A percentile compares a stretch with the other conserved stretches of the same genome.
phyloP scores from a whole-genome alignment of 169 alveolate species.

The Cryptosporidium viatorum region DNA sequence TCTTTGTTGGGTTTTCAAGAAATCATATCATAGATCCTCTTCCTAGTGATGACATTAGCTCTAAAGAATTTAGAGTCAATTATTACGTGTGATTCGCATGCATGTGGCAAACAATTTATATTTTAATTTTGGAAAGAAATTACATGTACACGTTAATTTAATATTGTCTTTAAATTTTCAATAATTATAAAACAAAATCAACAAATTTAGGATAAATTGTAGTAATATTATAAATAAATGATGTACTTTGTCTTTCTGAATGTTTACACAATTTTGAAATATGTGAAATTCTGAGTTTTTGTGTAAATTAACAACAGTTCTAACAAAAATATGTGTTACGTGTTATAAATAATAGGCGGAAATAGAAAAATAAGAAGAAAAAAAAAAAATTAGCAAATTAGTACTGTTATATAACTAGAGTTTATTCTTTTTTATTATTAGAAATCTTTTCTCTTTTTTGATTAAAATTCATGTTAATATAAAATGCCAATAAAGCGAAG shows the following conservation, averaged over 20 bases:
- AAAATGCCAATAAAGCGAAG: slow-evolving; percentile 2
- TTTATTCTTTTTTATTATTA: slow-evolving; percentile 11
- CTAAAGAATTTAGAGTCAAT: slow-evolving; percentile 44
- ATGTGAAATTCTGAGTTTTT: neutral
- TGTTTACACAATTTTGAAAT: too few relatives aligned
- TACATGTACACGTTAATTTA: neutral
- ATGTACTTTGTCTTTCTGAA: too few relatives aligned
- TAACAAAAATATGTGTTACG: too few relatives aligned
- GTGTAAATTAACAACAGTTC: too few relatives aligned
- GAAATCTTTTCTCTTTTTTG: neutral
- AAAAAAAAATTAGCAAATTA: neutral
- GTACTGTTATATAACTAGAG: neutral
- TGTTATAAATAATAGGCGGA: too few relatives aligned
- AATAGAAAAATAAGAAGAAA: neutral
- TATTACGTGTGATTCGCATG: slow-evolving; percentile 16
- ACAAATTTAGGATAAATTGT: neutral
- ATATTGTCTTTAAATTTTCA: too few relatives aligned
- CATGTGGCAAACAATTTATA: neutral
- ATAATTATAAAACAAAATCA: too few relatives aligned
- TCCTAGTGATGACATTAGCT: slow-evolving; percentile 5
- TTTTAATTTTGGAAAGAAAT: too few relatives aligned
- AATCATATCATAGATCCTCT: slow-evolving; percentile 64
- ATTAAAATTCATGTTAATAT: slow-evolving; percentile 7
- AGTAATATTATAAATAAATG: too few relatives aligned
- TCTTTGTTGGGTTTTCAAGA: slow-evolving; percentile 64